Conservation (phyloP, 1,284 basidiomycete genomes). For the Cerrena zonata region DNA sequence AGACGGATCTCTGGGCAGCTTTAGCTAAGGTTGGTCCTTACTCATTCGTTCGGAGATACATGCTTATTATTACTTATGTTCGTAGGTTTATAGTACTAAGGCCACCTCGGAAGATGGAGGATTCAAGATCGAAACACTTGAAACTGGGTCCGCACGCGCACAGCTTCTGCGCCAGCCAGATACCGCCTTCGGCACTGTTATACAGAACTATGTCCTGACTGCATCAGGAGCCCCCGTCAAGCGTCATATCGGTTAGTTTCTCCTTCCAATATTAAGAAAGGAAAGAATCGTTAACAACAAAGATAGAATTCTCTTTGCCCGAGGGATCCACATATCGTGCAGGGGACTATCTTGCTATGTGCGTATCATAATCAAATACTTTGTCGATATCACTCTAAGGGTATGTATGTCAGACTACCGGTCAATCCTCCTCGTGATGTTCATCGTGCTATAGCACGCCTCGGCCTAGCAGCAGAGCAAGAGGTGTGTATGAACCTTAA, state of each 20-base stretch:
- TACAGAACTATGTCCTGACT: conserved; percentile 40
- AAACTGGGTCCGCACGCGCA: conserved; percentile 32
- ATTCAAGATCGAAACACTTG: conserved; percentile 31
- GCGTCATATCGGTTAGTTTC: conserved; percentile 34
- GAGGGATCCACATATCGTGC: conserved; percentile 34
- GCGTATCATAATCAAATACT: conserved; percentile 5
- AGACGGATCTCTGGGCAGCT: conserved; percentile 36
- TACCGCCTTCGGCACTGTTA: conserved; percentile 34
- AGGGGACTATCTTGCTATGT: conserved; percentile 48
- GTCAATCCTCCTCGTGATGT: conserved; percentile 38
- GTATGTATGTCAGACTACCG: conserved; percentile 29
- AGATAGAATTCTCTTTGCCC: conserved; percentile 37
- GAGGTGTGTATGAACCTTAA: conserved; percentile 25
- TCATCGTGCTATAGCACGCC: conserved; percentile 35
- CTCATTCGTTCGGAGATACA: neutral
- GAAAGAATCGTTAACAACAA: neutral
- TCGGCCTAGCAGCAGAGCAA: conserved; percentile 38
- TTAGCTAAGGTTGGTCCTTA: conserved; percentile 28
- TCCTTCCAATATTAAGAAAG: neutral
- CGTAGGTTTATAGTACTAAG: conserved; percentile 4
- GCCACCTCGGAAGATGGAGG: conserved; percentile 3
- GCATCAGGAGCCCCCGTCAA: conserved; percentile 35
- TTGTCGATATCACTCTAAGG: neutral
- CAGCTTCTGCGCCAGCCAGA: conserved; percentile 36
- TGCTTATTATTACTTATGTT: neutral